Conservation (phyloP, 768 basidiomycete genomes). For the Tricholoma saponaceum region DNA sequence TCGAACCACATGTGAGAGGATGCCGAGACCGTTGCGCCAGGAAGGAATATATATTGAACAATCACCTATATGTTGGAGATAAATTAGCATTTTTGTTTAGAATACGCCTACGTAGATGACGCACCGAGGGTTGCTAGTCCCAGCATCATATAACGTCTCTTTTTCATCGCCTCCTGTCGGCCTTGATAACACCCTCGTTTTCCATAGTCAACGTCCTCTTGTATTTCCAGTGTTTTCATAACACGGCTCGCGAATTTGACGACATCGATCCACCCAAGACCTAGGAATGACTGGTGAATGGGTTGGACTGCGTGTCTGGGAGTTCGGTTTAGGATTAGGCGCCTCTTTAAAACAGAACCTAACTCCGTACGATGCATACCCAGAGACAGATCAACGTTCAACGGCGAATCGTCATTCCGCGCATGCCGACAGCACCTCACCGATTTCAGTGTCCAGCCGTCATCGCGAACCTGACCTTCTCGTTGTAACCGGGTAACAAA, state of each 20-base stretch:
- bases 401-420: too few species aligned
- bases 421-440: too few species aligned
- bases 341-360: too few species aligned
- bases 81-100: not conserved
- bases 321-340: conserved; percentile 3
- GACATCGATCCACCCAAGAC: conserved; percentile 90
- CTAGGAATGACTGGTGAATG: conserved; percentile 21
- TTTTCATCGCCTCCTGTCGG: conserved; percentile 61
- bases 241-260: conserved; percentile 93
- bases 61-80: conserved; percentile 60
- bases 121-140: conserved; percentile 76
- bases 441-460: too few species aligned
- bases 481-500: too few species aligned
- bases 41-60: conserved; percentile 93
- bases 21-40: conserved; percentile 89
- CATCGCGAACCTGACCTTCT: too few species aligned
- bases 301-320: conserved; percentile 8
- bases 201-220: conserved; percentile 85
- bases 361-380: too few species aligned
- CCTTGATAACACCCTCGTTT: conserved; percentile 67
- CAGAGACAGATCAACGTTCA: too few species aligned
- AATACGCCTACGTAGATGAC: not conserved
- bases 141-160: conserved; percentile 85
- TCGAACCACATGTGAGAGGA: conserved; percentile 75
- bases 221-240: conserved; percentile 94